Evolutionary conservation across 306 rosid genomes (phyloP).

Genomic region (Cucumis melo): DNA sequence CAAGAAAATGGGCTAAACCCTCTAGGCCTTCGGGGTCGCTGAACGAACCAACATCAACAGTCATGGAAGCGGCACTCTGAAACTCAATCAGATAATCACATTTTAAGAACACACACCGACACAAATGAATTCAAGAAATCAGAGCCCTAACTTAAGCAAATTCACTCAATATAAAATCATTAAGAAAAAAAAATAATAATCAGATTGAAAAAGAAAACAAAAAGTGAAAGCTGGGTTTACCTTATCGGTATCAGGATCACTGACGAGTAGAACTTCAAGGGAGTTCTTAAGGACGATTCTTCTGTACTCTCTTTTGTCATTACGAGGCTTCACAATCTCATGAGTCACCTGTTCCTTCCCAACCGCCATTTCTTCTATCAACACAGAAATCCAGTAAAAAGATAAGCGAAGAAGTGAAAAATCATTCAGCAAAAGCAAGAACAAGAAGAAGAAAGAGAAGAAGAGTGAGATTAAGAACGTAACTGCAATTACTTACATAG

Average conservation of each 20-base stretch:
- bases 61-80: slow-evolving; percentile 97
- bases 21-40: slow-evolving; percentile 78
- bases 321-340: slow-evolving; percentile 54
- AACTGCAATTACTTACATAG: background rate
- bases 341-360: slow-evolving; percentile 29
- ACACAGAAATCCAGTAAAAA: background rate
- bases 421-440: background rate
- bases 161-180: background rate
- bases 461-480: background rate
- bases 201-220: background rate
- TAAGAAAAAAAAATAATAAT: background rate
- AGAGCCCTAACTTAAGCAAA: background rate
- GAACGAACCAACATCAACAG: slow-evolving; percentile 74
- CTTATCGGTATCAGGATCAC: slow-evolving; percentile 91
- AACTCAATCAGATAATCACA: background rate
- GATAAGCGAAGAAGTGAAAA: background rate
- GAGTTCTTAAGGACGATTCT: slow-evolving; percentile 61
- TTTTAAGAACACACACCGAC: background rate
- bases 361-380: slow-evolving; percentile 27
- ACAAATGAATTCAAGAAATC: background rate
- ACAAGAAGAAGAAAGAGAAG: background rate
- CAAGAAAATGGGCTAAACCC: slow-evolving; percentile 96
- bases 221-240: slow-evolving; percentile 8
- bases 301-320: slow-evolving; percentile 62
- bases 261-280: slow-evolving; percentile 64